phyloP scores from a whole-genome alignment of 441 rosid species.

The Gossypium aridum region DNA sequence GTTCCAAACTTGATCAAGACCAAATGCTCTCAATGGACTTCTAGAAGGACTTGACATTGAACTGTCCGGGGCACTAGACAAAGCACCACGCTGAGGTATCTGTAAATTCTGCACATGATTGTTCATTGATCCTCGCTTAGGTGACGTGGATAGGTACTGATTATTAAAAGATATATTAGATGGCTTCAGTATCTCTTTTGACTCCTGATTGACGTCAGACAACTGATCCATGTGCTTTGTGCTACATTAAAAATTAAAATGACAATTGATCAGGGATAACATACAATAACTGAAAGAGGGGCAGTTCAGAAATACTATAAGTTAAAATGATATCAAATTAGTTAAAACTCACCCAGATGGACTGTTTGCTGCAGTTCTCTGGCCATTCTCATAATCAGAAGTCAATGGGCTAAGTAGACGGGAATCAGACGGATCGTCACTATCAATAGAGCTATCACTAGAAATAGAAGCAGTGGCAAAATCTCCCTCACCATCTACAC shows the following conservation, averaged over 20 bases:
- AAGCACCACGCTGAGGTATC: conserved; percentile 51
- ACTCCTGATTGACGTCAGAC: conserved; percentile 27
- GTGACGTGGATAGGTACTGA: conserved; percentile 49
- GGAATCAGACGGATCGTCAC: conserved; percentile 57
- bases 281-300: conserved; percentile 5
- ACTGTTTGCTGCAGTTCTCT: conserved; percentile 39
- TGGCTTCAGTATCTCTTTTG: conserved; percentile 57
- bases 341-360: conserved; percentile 46
- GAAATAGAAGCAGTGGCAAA: conserved; percentile 49
- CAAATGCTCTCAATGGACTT: conserved; percentile 78
- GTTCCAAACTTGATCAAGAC: conserved; percentile 56
- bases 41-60: conserved; percentile 97
- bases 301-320: conserved; percentile 11
- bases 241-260: conserved; percentile 26
- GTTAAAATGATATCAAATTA: conserved; percentile 1
- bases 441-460: conserved; percentile 45
- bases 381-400: conserved; percentile 58
- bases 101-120: conserved; percentile 61
- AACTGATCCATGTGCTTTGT: conserved; percentile 48
- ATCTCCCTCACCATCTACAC: conserved; percentile 39
- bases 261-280: conserved; percentile 6
- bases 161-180: conserved; percentile 34
- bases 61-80: conserved; percentile 85
- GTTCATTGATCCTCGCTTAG: conserved; percentile 45
- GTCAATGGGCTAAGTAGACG: conserved; percentile 53